Percentiles rank a stretch among this genome's conserved stretches.
These are phyloP conservation scores for Panellus pusillus DNA, from an alignment of 768 basidiomycete genomes.

Conservation along the genomic window DNA sequence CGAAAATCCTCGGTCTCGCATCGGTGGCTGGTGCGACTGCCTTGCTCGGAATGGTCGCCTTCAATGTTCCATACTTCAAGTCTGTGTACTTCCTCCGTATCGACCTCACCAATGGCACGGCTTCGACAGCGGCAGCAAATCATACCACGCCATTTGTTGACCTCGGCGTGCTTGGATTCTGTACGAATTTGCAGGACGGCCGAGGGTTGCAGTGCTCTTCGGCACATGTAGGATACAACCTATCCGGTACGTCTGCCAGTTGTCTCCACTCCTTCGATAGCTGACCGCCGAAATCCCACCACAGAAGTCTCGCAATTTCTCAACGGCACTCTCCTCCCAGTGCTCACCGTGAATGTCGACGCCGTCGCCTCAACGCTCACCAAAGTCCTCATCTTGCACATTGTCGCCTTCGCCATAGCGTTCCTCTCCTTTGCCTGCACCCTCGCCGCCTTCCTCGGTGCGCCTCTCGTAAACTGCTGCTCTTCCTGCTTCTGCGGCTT, in stretches of 20 bases:
- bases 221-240: neutral
- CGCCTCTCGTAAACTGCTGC: neutral
- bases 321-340: neutral
- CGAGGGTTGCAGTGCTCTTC: conserved; percentile 1
- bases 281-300: neutral
- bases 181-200: conserved; percentile 1
- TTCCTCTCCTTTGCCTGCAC: neutral
- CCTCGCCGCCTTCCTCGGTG: neutral
- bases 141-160: neutral
- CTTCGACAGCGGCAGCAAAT: neutral
- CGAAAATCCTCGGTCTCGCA: conserved; percentile 6
- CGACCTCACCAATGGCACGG: neutral
- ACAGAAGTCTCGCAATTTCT: neutral
- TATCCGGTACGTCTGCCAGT: neutral
- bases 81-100: conserved; percentile 6
- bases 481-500: conserved; percentile 2
- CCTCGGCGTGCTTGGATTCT: conserved; percentile 2
- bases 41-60: conserved; percentile 11
- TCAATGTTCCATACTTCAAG: conserved; percentile 11
- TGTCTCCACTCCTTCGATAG: neutral
- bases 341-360: neutral
- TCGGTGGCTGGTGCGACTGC: conserved; percentile 8
- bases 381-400: neutral
- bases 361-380: neutral
- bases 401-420: neutral